These are phyloP conservation scores for Botrytis elliptica DNA, from an alignment of 2,329 filamentous ascomycete species.

Conservation along the genomic window DNA sequence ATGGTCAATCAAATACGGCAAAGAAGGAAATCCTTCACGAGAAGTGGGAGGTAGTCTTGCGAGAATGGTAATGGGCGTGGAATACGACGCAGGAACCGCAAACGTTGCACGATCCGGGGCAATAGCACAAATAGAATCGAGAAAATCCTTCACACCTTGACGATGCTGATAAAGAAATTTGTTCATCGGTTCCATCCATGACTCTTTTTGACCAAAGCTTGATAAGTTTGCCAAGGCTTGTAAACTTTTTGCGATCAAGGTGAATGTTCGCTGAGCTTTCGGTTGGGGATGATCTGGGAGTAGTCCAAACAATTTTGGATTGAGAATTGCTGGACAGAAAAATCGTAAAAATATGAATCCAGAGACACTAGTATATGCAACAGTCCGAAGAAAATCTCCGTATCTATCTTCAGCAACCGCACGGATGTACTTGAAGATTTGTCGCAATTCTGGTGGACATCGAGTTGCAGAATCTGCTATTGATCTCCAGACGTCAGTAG, in stretches of 20 bases:
- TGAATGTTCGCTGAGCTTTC: slow-evolving; percentile 82
- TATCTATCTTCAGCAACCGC: slow-evolving; percentile 94
- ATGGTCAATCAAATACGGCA: slow-evolving; percentile 91
- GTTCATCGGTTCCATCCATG: slow-evolving; percentile 99
- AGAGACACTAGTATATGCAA: slow-evolving; percentile 90
- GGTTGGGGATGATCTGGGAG: slow-evolving; percentile 78
- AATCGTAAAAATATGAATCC: slow-evolving; percentile 93
- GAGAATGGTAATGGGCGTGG: slow-evolving; percentile 87
- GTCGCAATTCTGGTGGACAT: slow-evolving; percentile 77
- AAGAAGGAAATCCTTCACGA: slow-evolving; percentile 86
- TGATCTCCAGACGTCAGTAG: slow-evolving; percentile 80
- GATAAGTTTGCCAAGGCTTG: slow-evolving; percentile 90
- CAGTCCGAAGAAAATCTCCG: slow-evolving; percentile 84
- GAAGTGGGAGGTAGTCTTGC: slow-evolving; percentile 76
- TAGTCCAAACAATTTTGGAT: slow-evolving; percentile 89
- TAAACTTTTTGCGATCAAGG: slow-evolving; percentile 86
- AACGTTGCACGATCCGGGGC: slow-evolving; percentile 66
- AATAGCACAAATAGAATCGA: slow-evolving; percentile 83
- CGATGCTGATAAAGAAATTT: slow-evolving; percentile 75
- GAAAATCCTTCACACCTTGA: slow-evolving; percentile 78
- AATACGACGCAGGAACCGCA: slow-evolving; percentile 78
- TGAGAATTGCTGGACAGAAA: slow-evolving; percentile 93
- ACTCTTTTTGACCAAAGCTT: slow-evolving; percentile 88
- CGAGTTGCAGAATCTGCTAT: slow-evolving; percentile 73
- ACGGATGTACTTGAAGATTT: slow-evolving; percentile 86